Percentiles rank a stretch among this genome's conserved stretches.
These are phyloP conservation scores for Geosmithia morbida DNA, from an alignment of 2,329 filamentous ascomycete genomes.

Conservation along the genomic window DNA sequence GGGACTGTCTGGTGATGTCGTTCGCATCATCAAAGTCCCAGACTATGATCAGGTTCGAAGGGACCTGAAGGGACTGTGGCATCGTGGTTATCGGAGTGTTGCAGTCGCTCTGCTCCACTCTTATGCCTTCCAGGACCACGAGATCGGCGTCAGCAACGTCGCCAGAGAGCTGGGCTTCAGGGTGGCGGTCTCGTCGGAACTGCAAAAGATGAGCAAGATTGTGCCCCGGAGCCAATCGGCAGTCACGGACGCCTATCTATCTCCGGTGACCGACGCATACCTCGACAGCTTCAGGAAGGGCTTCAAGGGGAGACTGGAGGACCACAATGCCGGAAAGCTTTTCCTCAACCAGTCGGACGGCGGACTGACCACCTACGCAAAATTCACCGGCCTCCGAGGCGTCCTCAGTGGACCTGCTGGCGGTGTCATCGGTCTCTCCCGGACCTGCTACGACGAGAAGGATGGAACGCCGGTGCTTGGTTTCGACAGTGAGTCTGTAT, in stretches of 20 bases:
- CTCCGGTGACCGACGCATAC: constrained; percentile 20
- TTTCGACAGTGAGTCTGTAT: constrained; percentile 58
- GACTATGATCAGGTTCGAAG: constrained; percentile 35
- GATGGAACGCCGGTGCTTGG: constrained; percentile 81
- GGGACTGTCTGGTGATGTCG: constrained; percentile 53
- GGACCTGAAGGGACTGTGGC: constrained; percentile 46
- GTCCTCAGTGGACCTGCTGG: constrained; percentile 77
- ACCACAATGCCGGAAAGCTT: constrained; percentile 8
- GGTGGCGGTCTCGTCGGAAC: constrained; percentile 6
- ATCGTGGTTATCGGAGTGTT: constrained; percentile 60
- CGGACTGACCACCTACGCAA: constrained; percentile 10
- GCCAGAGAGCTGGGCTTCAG: constrained; percentile 67
- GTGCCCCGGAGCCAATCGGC: constrained; percentile 25
- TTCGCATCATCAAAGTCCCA: constrained; percentile 44
- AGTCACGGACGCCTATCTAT: constrained; percentile 26
- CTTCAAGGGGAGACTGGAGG: constrained; percentile 9
- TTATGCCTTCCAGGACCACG: constrained; percentile 81
- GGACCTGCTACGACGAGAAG: constrained; percentile 74
- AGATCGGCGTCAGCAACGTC: constrained; percentile 60
- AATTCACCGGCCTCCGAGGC: constrained; percentile 12
- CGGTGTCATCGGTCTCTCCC: constrained; percentile 81
- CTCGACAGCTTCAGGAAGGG: constrained; percentile 11
- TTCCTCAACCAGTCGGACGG: constrained; percentile 12
- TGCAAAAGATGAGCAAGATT: constrained; percentile 25
- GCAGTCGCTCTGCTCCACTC: constrained; percentile 86